Base-by-base conservation (phyloP, 495 filamentous ascomycete species). In the Neurospora africana region DNA sequence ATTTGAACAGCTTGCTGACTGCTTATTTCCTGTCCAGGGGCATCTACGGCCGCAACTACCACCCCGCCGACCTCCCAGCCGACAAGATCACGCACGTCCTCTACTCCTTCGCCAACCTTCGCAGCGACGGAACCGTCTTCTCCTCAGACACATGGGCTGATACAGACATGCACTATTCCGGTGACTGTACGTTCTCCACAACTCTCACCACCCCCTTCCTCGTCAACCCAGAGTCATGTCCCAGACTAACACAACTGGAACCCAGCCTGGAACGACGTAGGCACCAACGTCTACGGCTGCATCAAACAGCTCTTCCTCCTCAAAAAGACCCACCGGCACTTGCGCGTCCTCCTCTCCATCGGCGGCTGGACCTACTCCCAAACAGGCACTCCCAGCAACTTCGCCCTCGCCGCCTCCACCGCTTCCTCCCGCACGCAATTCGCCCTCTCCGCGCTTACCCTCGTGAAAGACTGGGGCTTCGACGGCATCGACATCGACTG, bases 21-120 rank as follows among this genome's bases (percentile, higher is more conserved):
- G n/a, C n/a, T 41, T 5, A 7, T 21, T n/a, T 47, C 13, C 7
- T 37, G 11, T 8, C 7, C 70, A 83, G 93, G 93, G 92, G 90
- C 40, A 96, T 97, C 74, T 97, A 97, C 76, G 92, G 86, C 58
- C 86, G 94, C 75, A 89, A 92, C 75, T 92, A 93, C 80, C 87
- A 94, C 70, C 92, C 93, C 3, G 87, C 91, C 71, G 88, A 95
- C 75, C 84, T 98, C 30, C 94, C 94, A 0, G 92, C 87, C 1
- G 85, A 89, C 19, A 87, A 97, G 72, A 80, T 98, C 72, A 97
- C 92, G 7, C 93, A 97, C 78, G 85, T 98, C 4, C 85, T 97
- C 8, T 97, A 97, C 79, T 86, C 94, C 38, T 98, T 98, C 78
- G 93, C 92, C 72, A 95, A 97, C 78, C 81, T 97, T n/a, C 85